Base-by-base conservation (phyloP, 805 yeast genomes). In the Peterozyma xylosa region DNA sequence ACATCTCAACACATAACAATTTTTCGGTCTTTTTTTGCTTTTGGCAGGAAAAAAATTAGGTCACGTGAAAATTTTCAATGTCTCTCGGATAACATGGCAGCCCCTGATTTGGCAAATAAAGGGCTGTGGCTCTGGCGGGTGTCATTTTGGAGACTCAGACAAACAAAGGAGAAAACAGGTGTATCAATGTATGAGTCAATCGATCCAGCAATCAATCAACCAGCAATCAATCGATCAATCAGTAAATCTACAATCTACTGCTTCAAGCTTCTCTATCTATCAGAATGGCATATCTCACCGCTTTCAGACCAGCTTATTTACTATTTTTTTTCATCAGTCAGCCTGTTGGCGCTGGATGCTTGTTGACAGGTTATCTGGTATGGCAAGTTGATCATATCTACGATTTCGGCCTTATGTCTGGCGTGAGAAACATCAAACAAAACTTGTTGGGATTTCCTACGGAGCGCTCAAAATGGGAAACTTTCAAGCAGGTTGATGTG, bases 301-400 rank as follows among this genome's bases (percentile, higher is more conserved):
- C 64, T 11, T 60, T 59, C 45, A 62, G 69, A 57, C 69, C 69
- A 15, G 61, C 68, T 9, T 55, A 59, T 35, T 52, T 63, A 21
- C 53, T 61, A 33, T 64, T 64, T 53, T 64, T 63, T 47, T 54
- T 63, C 37, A 45, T 61, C 35, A 58, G 66, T 48, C 67, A 64
- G 45, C 69, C 69, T 2, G 56, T 64, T 10, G 67, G 67, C 11
- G 68, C 68, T 11, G 50, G 56, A 2, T 41, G 58, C 14, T 39
- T 64, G 15, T 56, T 55, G 10, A 59, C 63, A 2, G 48, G 57
- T n/a, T 62, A 58, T 55, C 53, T 55, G 11, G 53, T 63, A 39
- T 64, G 66, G 62, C 67, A 64, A 49, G 60, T 60, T 5, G 69
- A 64, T 49, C 53, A 64, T 48, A 54, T 53, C 50, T 49, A 55